Evolutionary conservation across 306 rosid genomes (phyloP).

Genomic region (Abrus pulchellus): DNA sequence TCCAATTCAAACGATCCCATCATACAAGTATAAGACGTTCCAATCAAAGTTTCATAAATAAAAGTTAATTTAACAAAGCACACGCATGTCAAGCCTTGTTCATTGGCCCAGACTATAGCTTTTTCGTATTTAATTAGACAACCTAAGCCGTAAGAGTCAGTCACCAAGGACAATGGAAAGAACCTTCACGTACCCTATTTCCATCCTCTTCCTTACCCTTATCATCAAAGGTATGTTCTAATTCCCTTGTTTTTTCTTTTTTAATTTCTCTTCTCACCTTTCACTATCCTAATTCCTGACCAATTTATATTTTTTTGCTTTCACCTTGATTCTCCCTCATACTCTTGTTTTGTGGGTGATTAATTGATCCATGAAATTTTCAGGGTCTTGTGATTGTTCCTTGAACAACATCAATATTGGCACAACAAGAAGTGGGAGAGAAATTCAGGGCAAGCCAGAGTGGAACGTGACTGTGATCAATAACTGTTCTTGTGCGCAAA

Average conservation of each 20-base stretch:
- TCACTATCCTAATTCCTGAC: not conserved
- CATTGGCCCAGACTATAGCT: not conserved
- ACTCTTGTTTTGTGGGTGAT: not conserved
- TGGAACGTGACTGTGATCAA: slow-evolving; percentile 71
- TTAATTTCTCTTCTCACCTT: not conserved
- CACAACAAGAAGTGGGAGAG: slow-evolving; percentile 59
- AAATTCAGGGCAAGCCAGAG: slow-evolving; percentile 56
- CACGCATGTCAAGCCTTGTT: not conserved
- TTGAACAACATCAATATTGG: slow-evolving; percentile 60
- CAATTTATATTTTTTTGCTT: not conserved
- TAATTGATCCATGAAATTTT: not conserved
- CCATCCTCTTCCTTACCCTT: slow-evolving; percentile 39
- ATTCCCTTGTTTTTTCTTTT: not conserved
- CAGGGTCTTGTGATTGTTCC: slow-evolving; percentile 59
- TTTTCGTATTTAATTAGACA: not conserved
- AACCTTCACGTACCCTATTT: slow-evolving; percentile 13
- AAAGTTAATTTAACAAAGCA: not conserved
- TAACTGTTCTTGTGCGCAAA: slow-evolving; percentile 59
- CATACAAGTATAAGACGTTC: not conserved
- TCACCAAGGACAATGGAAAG: slow-evolving; percentile 8
- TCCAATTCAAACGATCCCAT: not conserved
- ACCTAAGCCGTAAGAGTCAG: slow-evolving; percentile 15
- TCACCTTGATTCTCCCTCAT: not conserved
- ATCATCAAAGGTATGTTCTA: slow-evolving; percentile 47
- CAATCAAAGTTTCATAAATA: not conserved